These are phyloP conservation scores for Pythium apleroticum DNA, from an alignment of 352 stramenopile genomes.

Conservation along the genomic window DNA sequence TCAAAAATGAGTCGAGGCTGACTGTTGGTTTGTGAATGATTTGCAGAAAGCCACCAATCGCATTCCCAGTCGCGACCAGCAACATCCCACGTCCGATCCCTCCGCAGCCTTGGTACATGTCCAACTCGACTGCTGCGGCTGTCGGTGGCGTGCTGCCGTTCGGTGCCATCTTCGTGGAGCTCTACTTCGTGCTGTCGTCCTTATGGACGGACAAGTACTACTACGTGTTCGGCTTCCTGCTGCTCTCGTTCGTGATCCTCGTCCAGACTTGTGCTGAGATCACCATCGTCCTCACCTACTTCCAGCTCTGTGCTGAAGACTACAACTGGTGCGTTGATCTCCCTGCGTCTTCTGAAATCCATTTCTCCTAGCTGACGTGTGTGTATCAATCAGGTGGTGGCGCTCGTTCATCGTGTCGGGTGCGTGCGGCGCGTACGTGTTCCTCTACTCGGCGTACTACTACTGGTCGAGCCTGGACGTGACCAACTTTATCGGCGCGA, in stretches of 20 bases:
- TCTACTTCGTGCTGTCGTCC: constrained; percentile 99
- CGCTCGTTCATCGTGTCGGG: constrained; percentile 97
- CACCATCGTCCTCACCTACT: constrained; percentile 99
- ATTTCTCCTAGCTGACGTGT: background rate
- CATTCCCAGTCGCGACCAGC: constrained; percentile 97
- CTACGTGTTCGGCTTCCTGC: constrained; percentile 99
- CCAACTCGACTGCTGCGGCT: constrained; percentile 88
- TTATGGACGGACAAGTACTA: constrained; percentile 99
- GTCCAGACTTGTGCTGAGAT: constrained; percentile 99
- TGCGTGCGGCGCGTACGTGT: constrained; percentile 97
- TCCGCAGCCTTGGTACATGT: constrained; percentile 99
- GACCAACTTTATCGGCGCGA: constrained; percentile 89
- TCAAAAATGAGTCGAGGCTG: background rate
- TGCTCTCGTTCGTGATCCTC: constrained; percentile 98
- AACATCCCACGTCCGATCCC: constrained; percentile 99
- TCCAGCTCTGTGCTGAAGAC: constrained; percentile 99
- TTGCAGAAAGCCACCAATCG: constrained; percentile 79
- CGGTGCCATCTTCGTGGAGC: constrained; percentile 99
- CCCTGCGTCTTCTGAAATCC: background rate
- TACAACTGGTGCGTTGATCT: constrained; percentile 95
- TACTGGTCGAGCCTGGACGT: constrained; percentile 96
- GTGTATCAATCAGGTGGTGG: constrained; percentile 90
- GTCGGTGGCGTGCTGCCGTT: constrained; percentile 99
- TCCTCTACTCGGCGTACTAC: constrained; percentile 99
- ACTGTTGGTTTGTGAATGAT: constrained; percentile 6